Conservation (phyloP, 805 yeast species). For the Pichia californica region DNA sequence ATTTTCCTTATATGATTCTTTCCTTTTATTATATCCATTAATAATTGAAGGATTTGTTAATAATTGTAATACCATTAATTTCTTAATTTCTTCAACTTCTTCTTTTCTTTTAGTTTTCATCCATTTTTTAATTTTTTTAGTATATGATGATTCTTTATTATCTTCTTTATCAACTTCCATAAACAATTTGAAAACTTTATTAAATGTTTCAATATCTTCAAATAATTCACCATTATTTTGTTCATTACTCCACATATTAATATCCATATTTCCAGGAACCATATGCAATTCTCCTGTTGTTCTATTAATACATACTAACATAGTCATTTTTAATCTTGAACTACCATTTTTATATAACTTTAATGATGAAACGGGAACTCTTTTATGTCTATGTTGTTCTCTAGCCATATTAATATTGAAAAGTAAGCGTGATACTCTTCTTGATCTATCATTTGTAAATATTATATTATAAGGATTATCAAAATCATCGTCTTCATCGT, state of each 20-base stretch:
- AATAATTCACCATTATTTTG: conserved; percentile 29
- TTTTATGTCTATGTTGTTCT: conserved; percentile 24
- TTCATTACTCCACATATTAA: conserved; percentile 29
- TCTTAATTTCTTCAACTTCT: conserved; percentile 15
- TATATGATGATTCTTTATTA: not conserved
- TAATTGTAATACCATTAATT: conserved; percentile 22
- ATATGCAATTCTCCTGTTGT: conserved; percentile 29
- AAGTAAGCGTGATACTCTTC: conserved; percentile 24
- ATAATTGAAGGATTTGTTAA: conserved; percentile 23
- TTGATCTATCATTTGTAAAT: conserved; percentile 27
- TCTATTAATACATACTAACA: conserved; percentile 27
- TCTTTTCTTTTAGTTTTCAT: conserved; percentile 8
- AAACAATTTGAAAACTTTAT: conserved; percentile 19
- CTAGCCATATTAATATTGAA: conserved; percentile 21
- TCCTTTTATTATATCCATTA: not conserved
- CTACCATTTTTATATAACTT: conserved; percentile 22
- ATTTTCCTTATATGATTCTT: not conserved
- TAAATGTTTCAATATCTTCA: conserved; percentile 24
- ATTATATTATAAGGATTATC: conserved; percentile 23
- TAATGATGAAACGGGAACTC: conserved; percentile 21
- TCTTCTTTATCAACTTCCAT: not conserved
- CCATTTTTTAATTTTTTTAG: conserved; percentile 8
- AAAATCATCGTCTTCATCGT: conserved; percentile 16
- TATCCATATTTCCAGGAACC: conserved; percentile 30
- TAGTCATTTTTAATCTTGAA: conserved; percentile 17